Evolutionary conservation across 2,329 filamentous ascomycete species (phyloP).

Genomic region (Colletotrichum lindemuthianum): DNA sequence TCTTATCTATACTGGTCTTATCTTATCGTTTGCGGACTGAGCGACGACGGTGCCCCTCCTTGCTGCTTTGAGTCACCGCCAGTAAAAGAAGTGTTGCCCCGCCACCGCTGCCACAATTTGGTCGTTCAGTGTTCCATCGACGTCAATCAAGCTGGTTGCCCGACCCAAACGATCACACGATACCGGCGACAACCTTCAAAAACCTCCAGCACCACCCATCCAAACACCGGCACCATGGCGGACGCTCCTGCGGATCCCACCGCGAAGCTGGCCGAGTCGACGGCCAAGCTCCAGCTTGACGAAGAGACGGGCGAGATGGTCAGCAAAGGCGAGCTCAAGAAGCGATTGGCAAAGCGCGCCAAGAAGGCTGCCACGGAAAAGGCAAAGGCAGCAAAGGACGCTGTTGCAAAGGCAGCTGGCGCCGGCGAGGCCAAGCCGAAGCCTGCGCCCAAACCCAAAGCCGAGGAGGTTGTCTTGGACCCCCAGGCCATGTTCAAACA

Average conservation of each 20-base stretch:
- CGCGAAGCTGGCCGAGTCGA: slow-evolving; percentile 62
- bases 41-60: slow-evolving; percentile 19
- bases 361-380: slow-evolving; percentile 65
- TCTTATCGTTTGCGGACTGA: slow-evolving; percentile 7
- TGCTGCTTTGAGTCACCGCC: slow-evolving; percentile 33
- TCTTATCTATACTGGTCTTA: slow-evolving; percentile 20
- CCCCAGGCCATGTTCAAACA: slow-evolving; percentile 81
- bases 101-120: slow-evolving; percentile 30
- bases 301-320: slow-evolving; percentile 74
- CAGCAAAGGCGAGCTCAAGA: slow-evolving; percentile 72
- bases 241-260: slow-evolving; percentile 58
- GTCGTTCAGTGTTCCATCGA: slow-evolving; percentile 5
- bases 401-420: slow-evolving; percentile 44
- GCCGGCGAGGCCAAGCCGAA: slow-evolving; percentile 41
- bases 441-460: slow-evolving; percentile 53
- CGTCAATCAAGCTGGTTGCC: slow-evolving; percentile 14
- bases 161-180: not conserved
- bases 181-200: not conserved
- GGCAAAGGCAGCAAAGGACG: slow-evolving; percentile 55
- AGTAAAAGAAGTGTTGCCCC: slow-evolving; percentile 34
- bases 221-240: slow-evolving; percentile 50
- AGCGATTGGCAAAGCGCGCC: slow-evolving; percentile 66
- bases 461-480: slow-evolving; percentile 57
- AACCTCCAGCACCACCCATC: not conserved
- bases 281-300: slow-evolving; percentile 69